Evolutionary conservation across 140 eudicot genomes (phyloP).

Genomic region (Oenanthe javanica): DNA sequence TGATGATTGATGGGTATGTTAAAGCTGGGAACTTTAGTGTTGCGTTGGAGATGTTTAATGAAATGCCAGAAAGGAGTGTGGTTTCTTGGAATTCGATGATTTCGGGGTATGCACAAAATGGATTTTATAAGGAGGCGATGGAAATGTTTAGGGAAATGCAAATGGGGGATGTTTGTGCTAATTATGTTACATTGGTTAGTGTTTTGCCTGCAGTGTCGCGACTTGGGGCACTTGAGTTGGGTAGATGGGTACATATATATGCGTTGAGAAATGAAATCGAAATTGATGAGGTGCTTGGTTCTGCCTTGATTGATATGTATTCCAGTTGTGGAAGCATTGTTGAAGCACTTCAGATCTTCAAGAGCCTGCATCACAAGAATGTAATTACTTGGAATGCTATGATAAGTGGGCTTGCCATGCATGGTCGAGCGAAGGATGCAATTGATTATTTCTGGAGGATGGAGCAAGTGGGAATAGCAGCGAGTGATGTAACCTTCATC

Average conservation of each 20-base stretch:
- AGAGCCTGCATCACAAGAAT: conserved; percentile 21
- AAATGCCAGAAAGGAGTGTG: conserved; percentile 42
- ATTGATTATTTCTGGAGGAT: conserved; percentile 25
- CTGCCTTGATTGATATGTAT: conserved; percentile 48
- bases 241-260: conserved; percentile 44
- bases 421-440: conserved; percentile 35
- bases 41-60: conserved; percentile 34
- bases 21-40: conserved; percentile 23
- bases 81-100: conserved; percentile 54
- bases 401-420: conserved; percentile 41
- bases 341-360: conserved; percentile 35
- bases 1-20: conserved; percentile 45
- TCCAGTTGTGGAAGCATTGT: conserved; percentile 43
- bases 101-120: conserved; percentile 48
- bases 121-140: conserved; percentile 28
- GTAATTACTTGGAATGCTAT: conserved; percentile 52
- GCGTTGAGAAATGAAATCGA: conserved; percentile 20
- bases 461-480: conserved; percentile 23
- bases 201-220: conserved; percentile 30
- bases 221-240: conserved; percentile 45
- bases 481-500: conserved; percentile 43
- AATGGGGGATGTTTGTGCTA: conserved; percentile 24
- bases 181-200: conserved; percentile 38
- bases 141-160: conserved; percentile 43
- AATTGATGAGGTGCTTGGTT: conserved; percentile 34